Evolutionary conservation across 192 early-diverging fungal species (phyloP).

Genomic region (Polychytrium aggregatum): DNA sequence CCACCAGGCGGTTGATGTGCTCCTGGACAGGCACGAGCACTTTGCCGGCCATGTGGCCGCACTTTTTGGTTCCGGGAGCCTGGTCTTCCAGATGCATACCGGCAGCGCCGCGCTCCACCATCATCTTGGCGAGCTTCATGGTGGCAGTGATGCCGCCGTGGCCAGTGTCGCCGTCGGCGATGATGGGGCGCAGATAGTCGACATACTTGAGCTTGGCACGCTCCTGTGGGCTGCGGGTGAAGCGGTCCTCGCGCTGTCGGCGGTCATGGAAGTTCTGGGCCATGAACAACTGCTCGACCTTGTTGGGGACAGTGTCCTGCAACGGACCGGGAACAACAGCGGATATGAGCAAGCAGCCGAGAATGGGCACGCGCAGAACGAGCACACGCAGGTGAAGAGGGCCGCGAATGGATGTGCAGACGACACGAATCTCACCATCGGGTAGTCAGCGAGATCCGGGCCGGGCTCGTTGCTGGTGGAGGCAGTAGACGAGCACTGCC

Average conservation of each 20-base stretch:
- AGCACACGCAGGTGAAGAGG: no score
- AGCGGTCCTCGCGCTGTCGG: constrained; percentile 83
- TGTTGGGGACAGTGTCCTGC: constrained; percentile 79
- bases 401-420: no score
- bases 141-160: constrained; percentile 97
- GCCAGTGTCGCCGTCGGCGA: constrained; percentile 96
- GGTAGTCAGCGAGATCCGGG: constrained; percentile 97
- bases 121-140: constrained; percentile 96
- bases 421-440: constrained; percentile 67
- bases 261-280: constrained; percentile 97
- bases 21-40: constrained; percentile 95
- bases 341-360: no score
- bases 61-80: constrained; percentile 93
- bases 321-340: neutral
- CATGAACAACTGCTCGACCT: constrained; percentile 96
- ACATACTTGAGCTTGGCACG: constrained; percentile 61
- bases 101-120: constrained; percentile 92
- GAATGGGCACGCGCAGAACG: no score
- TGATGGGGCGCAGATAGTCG: constrained; percentile 89
- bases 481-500: constrained; percentile 96
- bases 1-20: constrained; percentile 94
- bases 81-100: constrained; percentile 93
- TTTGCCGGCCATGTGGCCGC: constrained; percentile 99
- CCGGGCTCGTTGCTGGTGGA: constrained; percentile 92
- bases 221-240: constrained; percentile 50